A percentile compares a stretch with the other conserved stretches of the same genome.
Evolutionary conservation across 2,329 filamentous ascomycete genomes (phyloP).

Genomic region (Arachnomyces sp.): DNA sequence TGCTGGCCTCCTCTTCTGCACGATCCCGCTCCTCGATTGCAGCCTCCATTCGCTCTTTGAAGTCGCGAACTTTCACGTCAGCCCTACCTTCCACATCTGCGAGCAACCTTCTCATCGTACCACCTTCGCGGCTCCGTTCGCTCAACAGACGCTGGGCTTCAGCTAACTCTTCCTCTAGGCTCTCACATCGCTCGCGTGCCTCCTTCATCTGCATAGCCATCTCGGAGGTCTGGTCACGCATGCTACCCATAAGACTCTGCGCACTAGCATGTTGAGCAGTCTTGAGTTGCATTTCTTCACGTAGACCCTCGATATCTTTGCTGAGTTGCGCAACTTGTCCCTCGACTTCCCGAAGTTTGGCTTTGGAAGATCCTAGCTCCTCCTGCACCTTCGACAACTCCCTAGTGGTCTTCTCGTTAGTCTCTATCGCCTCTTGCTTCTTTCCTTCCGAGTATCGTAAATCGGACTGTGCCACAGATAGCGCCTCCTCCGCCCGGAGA

Average conservation of each 20-base stretch:
- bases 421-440: slow-evolving; percentile 68
- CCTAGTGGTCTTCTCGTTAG: slow-evolving; percentile 60
- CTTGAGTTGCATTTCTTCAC: slow-evolving; percentile 78
- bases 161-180: slow-evolving; percentile 81
- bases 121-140: slow-evolving; percentile 83
- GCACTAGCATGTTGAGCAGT: slow-evolving; percentile 76
- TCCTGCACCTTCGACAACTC: slow-evolving; percentile 67
- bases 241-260: slow-evolving; percentile 77
- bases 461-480: slow-evolving; percentile 66
- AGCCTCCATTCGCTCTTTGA: slow-evolving; percentile 79
- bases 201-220: slow-evolving; percentile 89
- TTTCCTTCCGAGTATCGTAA: slow-evolving; percentile 70
- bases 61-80: slow-evolving; percentile 75
- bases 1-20: slow-evolving; percentile 81
- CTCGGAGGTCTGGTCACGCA: slow-evolving; percentile 88
- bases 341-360: slow-evolving; percentile 65
- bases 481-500: slow-evolving; percentile 69
- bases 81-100: slow-evolving; percentile 78
- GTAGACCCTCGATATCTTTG: slow-evolving; percentile 59
- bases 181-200: slow-evolving; percentile 70
- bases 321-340: slow-evolving; percentile 62
- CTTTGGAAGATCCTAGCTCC: slow-evolving; percentile 52
- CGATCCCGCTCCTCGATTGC: slow-evolving; percentile 91
- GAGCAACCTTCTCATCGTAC: slow-evolving; percentile 87
- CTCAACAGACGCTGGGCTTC: slow-evolving; percentile 80